Conservation (phyloP, 192 early-diverging fungal genomes). For the Linnemannia hyalina region DNA sequence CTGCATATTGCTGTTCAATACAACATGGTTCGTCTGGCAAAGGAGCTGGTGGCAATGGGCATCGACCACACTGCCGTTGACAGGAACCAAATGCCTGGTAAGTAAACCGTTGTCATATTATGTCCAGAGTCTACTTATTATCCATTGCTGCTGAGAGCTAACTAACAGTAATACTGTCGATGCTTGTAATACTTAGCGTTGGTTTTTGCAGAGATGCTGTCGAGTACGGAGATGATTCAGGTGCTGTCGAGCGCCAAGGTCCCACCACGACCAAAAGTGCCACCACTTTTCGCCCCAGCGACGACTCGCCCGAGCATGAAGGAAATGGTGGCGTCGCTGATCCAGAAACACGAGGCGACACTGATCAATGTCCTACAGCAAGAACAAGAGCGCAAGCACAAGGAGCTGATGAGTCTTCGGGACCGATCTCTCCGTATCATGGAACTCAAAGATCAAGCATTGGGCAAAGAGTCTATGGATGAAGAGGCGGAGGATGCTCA, state of each 20-base stretch:
- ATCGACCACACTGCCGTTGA: slow-evolving; percentile 47
- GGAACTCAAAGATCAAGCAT: slow-evolving; percentile 13
- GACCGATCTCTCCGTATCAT: slow-evolving; percentile 26
- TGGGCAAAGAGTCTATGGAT: background rate
- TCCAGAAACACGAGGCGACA: slow-evolving; percentile 27
- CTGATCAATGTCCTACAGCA: slow-evolving; percentile 6
- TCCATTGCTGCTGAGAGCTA: background rate
- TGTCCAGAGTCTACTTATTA: background rate
- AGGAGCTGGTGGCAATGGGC: slow-evolving; percentile 35
- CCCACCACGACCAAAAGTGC: slow-evolving; percentile 46
- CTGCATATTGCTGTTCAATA: slow-evolving; percentile 36
- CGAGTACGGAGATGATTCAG: slow-evolving; percentile 7
- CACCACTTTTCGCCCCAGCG: background rate
- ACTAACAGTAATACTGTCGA: background rate
- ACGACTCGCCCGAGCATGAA: background rate
- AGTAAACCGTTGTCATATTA: background rate
- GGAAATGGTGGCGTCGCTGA: slow-evolving; percentile 16
- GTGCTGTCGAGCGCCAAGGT: slow-evolving; percentile 15
- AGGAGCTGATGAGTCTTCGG: slow-evolving; percentile 12
- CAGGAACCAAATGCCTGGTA: slow-evolving; percentile 45
- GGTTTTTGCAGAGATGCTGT: slow-evolving; percentile 25
- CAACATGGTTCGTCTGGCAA: slow-evolving; percentile 28
- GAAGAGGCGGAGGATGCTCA: background rate
- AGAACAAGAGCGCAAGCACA: slow-evolving; percentile 20
- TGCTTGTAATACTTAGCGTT: background rate